phyloP scores from a whole-genome alignment of 1,284 basidiomycete genomes.

The Polyporus tsugae region DNA sequence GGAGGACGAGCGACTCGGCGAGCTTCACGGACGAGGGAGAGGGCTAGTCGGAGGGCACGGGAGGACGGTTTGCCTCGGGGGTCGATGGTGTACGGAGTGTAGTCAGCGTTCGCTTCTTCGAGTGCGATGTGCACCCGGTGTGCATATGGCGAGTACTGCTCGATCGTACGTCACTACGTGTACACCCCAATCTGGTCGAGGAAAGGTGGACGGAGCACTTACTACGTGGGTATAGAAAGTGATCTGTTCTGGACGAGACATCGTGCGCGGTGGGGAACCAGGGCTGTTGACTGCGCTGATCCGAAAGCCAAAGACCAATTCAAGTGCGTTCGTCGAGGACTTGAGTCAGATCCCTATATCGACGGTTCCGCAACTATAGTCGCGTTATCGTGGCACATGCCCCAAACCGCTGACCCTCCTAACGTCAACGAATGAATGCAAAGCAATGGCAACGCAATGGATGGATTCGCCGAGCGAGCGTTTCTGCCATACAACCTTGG shows the following conservation, averaged over 20 bases:
- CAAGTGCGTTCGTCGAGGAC: not conserved
- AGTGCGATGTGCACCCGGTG: constrained; percentile 52
- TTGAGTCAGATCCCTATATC: too few species aligned
- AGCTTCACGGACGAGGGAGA: too few species aligned
- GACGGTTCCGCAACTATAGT: too few species aligned
- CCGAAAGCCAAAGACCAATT: not conserved
- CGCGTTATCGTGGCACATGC: too few species aligned
- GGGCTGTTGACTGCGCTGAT: not conserved
- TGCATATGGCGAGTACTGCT: not conserved
- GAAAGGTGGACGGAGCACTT: not conserved
- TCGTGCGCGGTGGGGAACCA: not conserved
- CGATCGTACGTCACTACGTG: not conserved
- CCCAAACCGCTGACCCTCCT: too few species aligned
- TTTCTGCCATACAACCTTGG: too few species aligned
- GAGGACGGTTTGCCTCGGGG: constrained; percentile 68
- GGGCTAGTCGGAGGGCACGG: too few species aligned
- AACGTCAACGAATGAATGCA: too few species aligned
- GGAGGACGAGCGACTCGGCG: constrained; percentile 47
- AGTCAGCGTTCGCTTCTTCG: constrained; percentile 58
- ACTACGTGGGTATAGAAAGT: not conserved
- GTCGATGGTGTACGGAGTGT: constrained; percentile 61
- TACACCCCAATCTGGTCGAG: too few species aligned
- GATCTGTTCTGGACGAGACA: not conserved
- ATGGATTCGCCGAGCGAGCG: too few species aligned
- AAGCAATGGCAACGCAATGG: too few species aligned